Percentiles rank a stretch among this genome's conserved stretches.
These are phyloP conservation scores for Biscogniauxia sp. DNA, from an alignment of 2,329 filamentous ascomycete genomes.

Conservation along the genomic window DNA sequence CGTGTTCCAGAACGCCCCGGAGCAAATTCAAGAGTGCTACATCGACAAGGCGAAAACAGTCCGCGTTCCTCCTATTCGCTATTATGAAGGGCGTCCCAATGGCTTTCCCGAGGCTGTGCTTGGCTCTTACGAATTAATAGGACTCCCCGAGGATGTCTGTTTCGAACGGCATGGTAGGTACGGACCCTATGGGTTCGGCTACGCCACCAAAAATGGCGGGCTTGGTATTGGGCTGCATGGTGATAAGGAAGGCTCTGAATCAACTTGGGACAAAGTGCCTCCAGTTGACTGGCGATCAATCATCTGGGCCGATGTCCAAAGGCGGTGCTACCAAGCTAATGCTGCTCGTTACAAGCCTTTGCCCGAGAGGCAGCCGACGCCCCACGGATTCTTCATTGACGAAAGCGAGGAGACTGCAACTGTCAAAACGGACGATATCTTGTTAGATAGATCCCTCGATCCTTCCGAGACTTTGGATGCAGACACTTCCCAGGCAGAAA, in stretches of 20 bases:
- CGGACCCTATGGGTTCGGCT: conserved; percentile 87
- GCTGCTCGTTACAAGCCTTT: conserved; percentile 61
- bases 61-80: conserved; percentile 66
- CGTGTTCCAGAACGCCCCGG: conserved; percentile 36
- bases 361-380: conserved; percentile 37
- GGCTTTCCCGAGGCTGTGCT: conserved; percentile 83
- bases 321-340: conserved; percentile 71
- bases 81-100: conserved; percentile 73
- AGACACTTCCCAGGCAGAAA: conserved; percentile 21
- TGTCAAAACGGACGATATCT: conserved; percentile 25
- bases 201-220: conserved; percentile 74
- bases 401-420: conserved; percentile 31
- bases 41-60: conserved; percentile 66
- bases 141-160: conserved; percentile 80
- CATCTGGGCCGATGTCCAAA: conserved; percentile 77
- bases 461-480: conserved; percentile 3
- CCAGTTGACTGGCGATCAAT: conserved; percentile 76
- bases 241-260: conserved; percentile 75
- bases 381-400: conserved; percentile 52
- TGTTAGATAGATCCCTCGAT: conserved; percentile 13
- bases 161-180: conserved; percentile 89
- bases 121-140: conserved; percentile 82
- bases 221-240: conserved; percentile 83
- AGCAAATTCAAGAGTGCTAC: conserved; percentile 71
- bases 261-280: conserved; percentile 68